Conservation (phyloP, 495 filamentous ascomycete species). For the Penicillium soppii region DNA sequence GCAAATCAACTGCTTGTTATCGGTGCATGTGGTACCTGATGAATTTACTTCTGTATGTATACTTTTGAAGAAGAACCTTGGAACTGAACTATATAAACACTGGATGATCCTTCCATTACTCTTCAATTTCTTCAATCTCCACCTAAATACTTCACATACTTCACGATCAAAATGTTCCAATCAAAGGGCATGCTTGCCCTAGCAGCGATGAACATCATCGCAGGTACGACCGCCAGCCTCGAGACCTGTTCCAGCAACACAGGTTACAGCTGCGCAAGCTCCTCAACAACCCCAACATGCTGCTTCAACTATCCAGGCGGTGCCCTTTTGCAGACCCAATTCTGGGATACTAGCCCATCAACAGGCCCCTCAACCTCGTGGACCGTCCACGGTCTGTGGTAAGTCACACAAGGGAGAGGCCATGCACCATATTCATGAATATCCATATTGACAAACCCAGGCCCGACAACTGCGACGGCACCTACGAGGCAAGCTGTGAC, state of each 20-base stretch:
- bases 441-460: constrained; percentile 15
- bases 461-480: constrained; percentile 81
- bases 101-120: not conserved
- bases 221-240: constrained; percentile 22
- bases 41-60: no score
- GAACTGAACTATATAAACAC: not conserved
- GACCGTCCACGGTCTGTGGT: constrained; percentile 82
- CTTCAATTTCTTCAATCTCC: constrained; percentile 1
- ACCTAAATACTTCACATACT: constrained; percentile 9
- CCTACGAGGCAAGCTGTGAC: constrained; percentile 68
- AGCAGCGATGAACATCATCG: constrained; percentile 16
- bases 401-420: constrained; percentile 15
- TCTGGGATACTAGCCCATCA: constrained; percentile 72
- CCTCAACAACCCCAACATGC: constrained; percentile 54
- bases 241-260: constrained; percentile 29
- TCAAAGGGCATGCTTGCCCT: constrained; percentile 31
- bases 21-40: constrained; percentile 35
- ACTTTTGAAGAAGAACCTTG: not conserved
- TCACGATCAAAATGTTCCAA: constrained; percentile 1
- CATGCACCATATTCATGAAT: not conserved
- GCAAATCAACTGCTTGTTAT: constrained; percentile 38
- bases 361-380: constrained; percentile 70
- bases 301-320: constrained; percentile 78
- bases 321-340: constrained; percentile 71
- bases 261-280: constrained; percentile 40